Conservation (phyloP, 2,329 filamentous ascomycete genomes). For the Colletotrichum sp. region DNA sequence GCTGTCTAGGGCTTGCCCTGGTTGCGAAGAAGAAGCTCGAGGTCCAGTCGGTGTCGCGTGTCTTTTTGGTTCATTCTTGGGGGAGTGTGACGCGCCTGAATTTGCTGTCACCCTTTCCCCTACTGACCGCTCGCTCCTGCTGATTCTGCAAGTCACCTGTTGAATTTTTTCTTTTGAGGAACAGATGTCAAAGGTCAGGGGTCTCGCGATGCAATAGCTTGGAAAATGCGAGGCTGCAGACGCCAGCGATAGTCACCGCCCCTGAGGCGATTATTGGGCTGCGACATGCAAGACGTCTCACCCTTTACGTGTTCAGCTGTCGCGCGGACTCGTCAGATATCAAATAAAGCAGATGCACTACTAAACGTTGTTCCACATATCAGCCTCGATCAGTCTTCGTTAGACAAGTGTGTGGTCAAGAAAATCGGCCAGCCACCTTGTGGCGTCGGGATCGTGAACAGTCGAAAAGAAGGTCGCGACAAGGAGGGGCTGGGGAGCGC, state of each 20-base stretch:
- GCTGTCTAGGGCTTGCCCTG: slow-evolving; percentile 48
- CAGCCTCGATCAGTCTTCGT: neutral
- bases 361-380: neutral
- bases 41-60: no score
- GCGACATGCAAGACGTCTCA: neutral
- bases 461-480: neutral
- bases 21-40: slow-evolving; percentile 56
- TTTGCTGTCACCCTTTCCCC: no score
- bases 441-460: slow-evolving; percentile 10
- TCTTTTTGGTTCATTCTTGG: no score
- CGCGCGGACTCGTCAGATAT: neutral
- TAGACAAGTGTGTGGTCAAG: neutral
- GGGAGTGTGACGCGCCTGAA: neutral
- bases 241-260: neutral
- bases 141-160: neutral
- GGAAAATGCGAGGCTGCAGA: neutral
- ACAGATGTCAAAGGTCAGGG: neutral
- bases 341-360: neutral
- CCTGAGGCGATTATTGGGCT: neutral
- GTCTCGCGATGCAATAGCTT: neutral
- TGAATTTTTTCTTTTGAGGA: neutral
- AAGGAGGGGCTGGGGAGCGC: neutral
- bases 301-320: no score
- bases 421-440: slow-evolving; percentile 3
- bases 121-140: neutral